These are phyloP conservation scores for Somion occarium DNA, from an alignment of 1,284 basidiomycete species.

Conservation along the genomic window DNA sequence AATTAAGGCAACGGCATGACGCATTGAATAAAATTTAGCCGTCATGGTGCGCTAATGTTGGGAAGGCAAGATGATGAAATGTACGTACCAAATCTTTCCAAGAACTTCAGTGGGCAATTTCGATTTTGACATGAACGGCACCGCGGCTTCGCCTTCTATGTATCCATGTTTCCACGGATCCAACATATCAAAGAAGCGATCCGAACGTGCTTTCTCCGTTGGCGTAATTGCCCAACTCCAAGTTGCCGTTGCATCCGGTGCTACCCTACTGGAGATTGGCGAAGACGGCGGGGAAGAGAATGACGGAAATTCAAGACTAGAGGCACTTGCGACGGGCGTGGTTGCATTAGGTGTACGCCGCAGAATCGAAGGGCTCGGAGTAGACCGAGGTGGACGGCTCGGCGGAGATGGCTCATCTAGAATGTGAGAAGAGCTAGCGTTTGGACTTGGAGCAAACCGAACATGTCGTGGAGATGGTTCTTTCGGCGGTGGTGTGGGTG, in stretches of 20 bases:
- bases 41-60: background rate
- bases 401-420: background rate
- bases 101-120: constrained; percentile 81
- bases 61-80: background rate
- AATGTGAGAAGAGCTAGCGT: background rate
- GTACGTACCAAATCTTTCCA: constrained; percentile 83
- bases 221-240: constrained; percentile 78
- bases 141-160: constrained; percentile 90
- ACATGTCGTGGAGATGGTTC: background rate
- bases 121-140: constrained; percentile 93
- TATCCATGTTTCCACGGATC: constrained; percentile 75
- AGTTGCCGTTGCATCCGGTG: background rate
- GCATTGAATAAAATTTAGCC: background rate
- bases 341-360: background rate
- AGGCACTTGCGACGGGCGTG: background rate
- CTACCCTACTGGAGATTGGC: background rate
- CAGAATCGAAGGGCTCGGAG: background rate
- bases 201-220: constrained; percentile 75
- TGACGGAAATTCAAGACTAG: background rate
- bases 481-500: background rate
- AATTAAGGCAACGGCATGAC: background rate
- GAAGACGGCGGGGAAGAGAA: background rate
- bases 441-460: background rate
- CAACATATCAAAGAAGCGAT: constrained; percentile 81
- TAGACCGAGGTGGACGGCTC: background rate